These are phyloP conservation scores for Blechomonas ayalai DNA, from an alignment of 208 protist species.

Conservation along the genomic window DNA sequence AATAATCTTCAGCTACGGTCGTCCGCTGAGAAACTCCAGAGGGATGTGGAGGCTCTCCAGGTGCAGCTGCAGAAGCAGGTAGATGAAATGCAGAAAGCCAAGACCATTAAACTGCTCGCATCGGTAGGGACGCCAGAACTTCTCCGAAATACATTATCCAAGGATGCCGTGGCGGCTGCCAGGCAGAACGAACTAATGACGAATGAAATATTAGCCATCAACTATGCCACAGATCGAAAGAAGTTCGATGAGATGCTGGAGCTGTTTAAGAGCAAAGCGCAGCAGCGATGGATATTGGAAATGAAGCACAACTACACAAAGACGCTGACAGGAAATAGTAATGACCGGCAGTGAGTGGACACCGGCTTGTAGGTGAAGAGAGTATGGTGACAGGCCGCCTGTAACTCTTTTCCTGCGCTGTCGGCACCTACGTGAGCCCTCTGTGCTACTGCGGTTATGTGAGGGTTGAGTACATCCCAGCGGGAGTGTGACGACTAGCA, in stretches of 20 bases:
- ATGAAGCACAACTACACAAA: too few species aligned
- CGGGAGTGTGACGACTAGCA: too few species aligned
- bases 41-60: constrained; percentile 42
- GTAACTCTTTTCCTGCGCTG: too few species aligned
- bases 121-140: constrained; percentile 53
- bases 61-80: constrained; percentile 39
- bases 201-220: constrained; percentile 12
- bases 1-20: constrained; percentile 41
- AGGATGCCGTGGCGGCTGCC: constrained; percentile 29
- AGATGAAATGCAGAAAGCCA: constrained; percentile 29
- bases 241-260: constrained; percentile 46
- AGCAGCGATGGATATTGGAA: constrained; percentile 59
- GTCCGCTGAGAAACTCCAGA: constrained; percentile 35
- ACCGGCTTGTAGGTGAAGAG: not conserved
- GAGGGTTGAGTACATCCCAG: too few species aligned
- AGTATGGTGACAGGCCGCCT: too few species aligned
- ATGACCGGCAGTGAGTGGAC: too few species aligned
- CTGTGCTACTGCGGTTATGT: too few species aligned
- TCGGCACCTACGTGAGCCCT: too few species aligned
- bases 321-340: too few species aligned
- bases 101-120: constrained; percentile 28
- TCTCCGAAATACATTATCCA: constrained; percentile 56
- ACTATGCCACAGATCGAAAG: constrained; percentile 28
- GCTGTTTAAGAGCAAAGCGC: constrained; percentile 43
- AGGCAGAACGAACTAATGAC: constrained; percentile 14